Conservation (phyloP, 2,329 filamentous ascomycete genomes). For the Cytospora piceicola region DNA sequence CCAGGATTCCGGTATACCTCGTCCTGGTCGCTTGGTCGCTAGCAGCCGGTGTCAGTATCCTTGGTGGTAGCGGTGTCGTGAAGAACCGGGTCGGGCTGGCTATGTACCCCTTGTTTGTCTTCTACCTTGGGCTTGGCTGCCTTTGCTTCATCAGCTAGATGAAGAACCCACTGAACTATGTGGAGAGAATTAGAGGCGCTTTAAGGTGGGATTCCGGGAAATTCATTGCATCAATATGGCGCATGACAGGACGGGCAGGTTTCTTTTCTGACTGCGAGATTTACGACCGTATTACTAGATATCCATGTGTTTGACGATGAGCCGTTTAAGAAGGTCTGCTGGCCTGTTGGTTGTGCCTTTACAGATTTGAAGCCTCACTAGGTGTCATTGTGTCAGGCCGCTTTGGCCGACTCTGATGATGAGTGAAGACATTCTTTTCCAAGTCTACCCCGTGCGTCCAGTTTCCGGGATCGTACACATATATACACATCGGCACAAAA, state of each 20-base stretch:
- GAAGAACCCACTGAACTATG: not conserved
- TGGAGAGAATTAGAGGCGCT: not conserved
- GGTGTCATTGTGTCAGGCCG: not conserved
- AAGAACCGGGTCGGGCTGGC: slow-evolving; percentile 93
- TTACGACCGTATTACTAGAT: slow-evolving; percentile 24
- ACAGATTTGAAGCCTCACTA: not conserved
- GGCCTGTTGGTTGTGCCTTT: not conserved
- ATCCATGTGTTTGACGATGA: slow-evolving; percentile 22
- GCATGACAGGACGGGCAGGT: slow-evolving; percentile 22
- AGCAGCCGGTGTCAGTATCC: slow-evolving; percentile 92
- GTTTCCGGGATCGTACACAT: slow-evolving; percentile 2
- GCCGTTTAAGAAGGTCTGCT: not conserved
- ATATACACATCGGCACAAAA: slow-evolving; percentile 17
- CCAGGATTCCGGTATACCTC: slow-evolving; percentile 87
- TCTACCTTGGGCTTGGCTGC: slow-evolving; percentile 90
- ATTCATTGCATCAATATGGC: slow-evolving; percentile 27
- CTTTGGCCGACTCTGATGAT: not conserved
- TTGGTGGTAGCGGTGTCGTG: slow-evolving; percentile 93
- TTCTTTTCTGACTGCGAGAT: slow-evolving; percentile 10
- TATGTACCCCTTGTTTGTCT: slow-evolving; percentile 92
- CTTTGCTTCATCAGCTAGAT: slow-evolving; percentile 93
- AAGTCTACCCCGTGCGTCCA: slow-evolving; percentile 8
- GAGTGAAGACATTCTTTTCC: slow-evolving; percentile 12
- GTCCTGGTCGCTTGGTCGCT: slow-evolving; percentile 90
- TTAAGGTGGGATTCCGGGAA: slow-evolving; percentile 15